Conservation (phyloP, 306 rosid species). For the Mimosa pudica region DNA sequence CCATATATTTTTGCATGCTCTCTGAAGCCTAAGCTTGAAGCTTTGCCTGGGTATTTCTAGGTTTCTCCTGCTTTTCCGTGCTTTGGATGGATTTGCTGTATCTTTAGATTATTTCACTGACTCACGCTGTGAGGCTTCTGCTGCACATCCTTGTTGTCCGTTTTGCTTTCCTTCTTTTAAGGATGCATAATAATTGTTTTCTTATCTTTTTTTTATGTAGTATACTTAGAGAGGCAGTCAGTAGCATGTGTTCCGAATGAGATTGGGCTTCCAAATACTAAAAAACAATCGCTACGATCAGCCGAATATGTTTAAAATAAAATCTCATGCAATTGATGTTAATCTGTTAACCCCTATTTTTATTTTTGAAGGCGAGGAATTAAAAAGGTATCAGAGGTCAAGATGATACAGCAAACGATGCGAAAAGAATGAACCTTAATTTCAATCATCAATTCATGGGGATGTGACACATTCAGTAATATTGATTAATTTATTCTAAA, state of each 20-base stretch:
- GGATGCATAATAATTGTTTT: conserved; percentile 3
- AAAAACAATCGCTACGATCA: too few species aligned
- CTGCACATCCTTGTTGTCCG: conserved; percentile 21
- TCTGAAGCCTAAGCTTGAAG: conserved; percentile 2
- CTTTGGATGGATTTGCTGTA: conserved; percentile 10
- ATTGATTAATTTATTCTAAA: background rate
- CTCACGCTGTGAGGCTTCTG: conserved; percentile 8
- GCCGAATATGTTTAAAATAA: conserved; percentile 28
- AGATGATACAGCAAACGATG: background rate
- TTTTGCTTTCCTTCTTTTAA: conserved; percentile 46
- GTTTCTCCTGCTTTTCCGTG: conserved; percentile 33
- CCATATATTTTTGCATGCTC: conserved; percentile 18
- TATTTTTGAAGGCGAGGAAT: background rate
- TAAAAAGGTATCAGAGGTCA: background rate
- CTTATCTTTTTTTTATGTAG: too few species aligned
- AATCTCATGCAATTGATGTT: background rate
- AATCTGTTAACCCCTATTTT: background rate
- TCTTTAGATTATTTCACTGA: background rate
- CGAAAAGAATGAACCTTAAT: background rate
- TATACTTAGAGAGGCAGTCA: too few species aligned
- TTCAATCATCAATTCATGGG: background rate
- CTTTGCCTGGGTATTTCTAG: conserved; percentile 39
- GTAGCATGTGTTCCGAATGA: too few species aligned
- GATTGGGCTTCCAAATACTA: too few species aligned
- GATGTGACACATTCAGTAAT: background rate